These are phyloP conservation scores for Helotiales sp. DNA, from an alignment of 2,329 filamentous ascomycete species.

Conservation along the genomic window DNA sequence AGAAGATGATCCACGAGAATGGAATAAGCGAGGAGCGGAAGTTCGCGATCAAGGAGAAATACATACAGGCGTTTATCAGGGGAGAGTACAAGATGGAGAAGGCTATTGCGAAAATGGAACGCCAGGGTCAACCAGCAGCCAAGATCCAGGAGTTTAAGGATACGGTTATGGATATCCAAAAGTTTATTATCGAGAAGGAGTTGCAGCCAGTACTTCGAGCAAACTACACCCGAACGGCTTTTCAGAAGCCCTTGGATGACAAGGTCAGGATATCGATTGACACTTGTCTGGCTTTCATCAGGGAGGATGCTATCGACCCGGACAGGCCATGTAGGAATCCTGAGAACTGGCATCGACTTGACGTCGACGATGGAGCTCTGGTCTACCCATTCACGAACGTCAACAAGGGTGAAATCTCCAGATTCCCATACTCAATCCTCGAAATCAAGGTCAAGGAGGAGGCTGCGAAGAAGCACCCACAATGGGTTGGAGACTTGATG, in stretches of 20 bases:
- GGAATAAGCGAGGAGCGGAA: slow-evolving; percentile 79
- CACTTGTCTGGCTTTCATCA: slow-evolving; percentile 87
- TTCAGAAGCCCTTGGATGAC: slow-evolving; percentile 93
- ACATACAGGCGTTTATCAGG: slow-evolving; percentile 83
- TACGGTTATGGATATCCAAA: slow-evolving; percentile 77
- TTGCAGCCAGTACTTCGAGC: slow-evolving; percentile 86
- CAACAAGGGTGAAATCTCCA: slow-evolving; percentile 87
- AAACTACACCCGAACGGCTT: slow-evolving; percentile 92
- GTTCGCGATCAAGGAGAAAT: slow-evolving; percentile 92
- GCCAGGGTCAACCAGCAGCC: slow-evolving; percentile 69
- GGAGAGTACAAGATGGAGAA: slow-evolving; percentile 94
- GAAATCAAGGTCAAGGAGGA: slow-evolving; percentile 87
- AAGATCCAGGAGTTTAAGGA: slow-evolving; percentile 72
- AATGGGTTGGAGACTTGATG: slow-evolving; percentile 93
- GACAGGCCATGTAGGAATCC: slow-evolving; percentile 89
- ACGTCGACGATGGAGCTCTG: slow-evolving; percentile 84
- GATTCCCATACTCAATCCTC: slow-evolving; percentile 88
- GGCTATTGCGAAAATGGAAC: slow-evolving; percentile 83
- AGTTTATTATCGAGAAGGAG: slow-evolving; percentile 76
- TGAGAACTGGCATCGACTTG: slow-evolving; percentile 85
- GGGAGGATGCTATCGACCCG: slow-evolving; percentile 75
- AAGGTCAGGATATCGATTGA: slow-evolving; percentile 92
- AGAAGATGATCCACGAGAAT: slow-evolving; percentile 81
- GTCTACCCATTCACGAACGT: slow-evolving; percentile 86
- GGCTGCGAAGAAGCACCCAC: slow-evolving; percentile 68